phyloP scores from a whole-genome alignment of 768 basidiomycete genomes.

The Amanita fuliginea region DNA sequence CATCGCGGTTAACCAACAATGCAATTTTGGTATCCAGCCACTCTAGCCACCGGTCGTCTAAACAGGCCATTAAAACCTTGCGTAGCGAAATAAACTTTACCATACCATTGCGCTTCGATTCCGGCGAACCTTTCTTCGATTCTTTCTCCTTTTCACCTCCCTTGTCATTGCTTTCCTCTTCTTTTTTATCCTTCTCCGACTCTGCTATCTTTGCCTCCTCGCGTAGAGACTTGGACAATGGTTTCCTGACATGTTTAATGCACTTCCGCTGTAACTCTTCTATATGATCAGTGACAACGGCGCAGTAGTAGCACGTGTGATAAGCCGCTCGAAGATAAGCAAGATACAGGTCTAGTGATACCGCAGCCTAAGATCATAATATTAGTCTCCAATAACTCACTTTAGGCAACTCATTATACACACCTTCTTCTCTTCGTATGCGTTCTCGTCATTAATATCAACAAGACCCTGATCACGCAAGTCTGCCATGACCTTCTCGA shows the following conservation, averaged over 20 bases:
- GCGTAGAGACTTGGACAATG: constrained; percentile 47
- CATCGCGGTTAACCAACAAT: constrained; percentile 65
- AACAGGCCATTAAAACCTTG: constrained; percentile 6
- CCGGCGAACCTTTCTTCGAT: constrained; percentile 18
- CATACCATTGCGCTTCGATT: constrained; percentile 57
- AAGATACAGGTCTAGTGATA: constrained; percentile 87
- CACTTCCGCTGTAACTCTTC: constrained; percentile 96
- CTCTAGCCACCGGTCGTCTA: constrained; percentile 85
- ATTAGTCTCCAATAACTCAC: constrained; percentile 9
- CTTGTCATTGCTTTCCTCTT: constrained; percentile 27
- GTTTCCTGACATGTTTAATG: constrained; percentile 81
- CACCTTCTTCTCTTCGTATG: constrained; percentile 64
- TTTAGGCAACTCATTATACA: constrained; percentile 12
- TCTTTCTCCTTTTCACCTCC: constrained; percentile 21
- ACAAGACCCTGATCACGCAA: constrained; percentile 54
- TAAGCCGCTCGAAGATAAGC: constrained; percentile 88
- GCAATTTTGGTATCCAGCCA: constrained; percentile 82
- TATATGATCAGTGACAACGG: constrained; percentile 81
- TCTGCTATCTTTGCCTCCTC: constrained; percentile 54
- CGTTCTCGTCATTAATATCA: constrained; percentile 52
- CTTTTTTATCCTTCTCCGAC: constrained; percentile 37
- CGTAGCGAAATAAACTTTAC: constrained; percentile 7
- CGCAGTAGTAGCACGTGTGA: constrained; percentile 97
- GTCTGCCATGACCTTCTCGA: constrained; percentile 67
- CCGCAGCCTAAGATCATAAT: constrained; percentile 42